A percentile compares a stretch with the other conserved stretches of the same genome.
Evolutionary conservation across 345 rosid species (phyloP).

Genomic region (Erodium maritimum): DNA sequence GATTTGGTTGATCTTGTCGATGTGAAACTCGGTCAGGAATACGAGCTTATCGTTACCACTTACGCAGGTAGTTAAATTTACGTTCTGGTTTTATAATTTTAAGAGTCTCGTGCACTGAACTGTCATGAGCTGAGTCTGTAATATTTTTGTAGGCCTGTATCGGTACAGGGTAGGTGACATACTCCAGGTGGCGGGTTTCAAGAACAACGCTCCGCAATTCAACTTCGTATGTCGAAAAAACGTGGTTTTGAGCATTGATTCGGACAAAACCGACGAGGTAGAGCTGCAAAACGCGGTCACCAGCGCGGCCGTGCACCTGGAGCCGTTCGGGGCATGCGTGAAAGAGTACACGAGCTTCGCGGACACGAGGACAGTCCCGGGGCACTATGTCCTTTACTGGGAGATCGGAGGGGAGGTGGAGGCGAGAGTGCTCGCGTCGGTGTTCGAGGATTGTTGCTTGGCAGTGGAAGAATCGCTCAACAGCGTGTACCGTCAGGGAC

Average conservation of each 20-base stretch:
- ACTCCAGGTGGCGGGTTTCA: conserved; percentile 60
- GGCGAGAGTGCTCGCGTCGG: conserved; percentile 26
- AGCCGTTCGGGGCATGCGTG: conserved; percentile 40
- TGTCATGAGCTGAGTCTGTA: too few species aligned
- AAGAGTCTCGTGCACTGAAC: too few species aligned
- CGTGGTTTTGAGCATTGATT: conserved; percentile 70
- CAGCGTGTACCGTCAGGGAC: conserved; percentile 72
- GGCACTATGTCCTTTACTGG: conserved; percentile 89
- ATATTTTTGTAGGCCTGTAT: conserved; percentile 26
- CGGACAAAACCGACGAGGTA: conserved; percentile 85
- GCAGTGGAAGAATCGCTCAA: conserved; percentile 72
- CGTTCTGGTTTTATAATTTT: too few species aligned
- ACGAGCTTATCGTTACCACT: conserved; percentile 73
- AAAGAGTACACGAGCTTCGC: conserved; percentile 86
- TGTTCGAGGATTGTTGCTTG: conserved; percentile 50
- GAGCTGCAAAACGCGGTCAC: conserved; percentile 73
- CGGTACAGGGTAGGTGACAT: conserved; percentile 87
- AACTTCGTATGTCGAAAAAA: conserved; percentile 68
- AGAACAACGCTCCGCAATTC: conserved; percentile 77
- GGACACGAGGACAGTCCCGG: conserved; percentile 52
- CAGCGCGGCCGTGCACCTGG: conserved; percentile 42
- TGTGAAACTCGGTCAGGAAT: conserved; percentile 60
- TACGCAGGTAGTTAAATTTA: conserved; percentile 19
- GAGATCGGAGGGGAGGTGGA: conserved; percentile 41
- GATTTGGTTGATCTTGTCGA: conserved; percentile 58